A percentile compares a stretch with the other conserved stretches of the same genome.
phyloP scores from a whole-genome alignment of 192 early-diverging fungal species.

The Dimargaris xerosporica region DNA sequence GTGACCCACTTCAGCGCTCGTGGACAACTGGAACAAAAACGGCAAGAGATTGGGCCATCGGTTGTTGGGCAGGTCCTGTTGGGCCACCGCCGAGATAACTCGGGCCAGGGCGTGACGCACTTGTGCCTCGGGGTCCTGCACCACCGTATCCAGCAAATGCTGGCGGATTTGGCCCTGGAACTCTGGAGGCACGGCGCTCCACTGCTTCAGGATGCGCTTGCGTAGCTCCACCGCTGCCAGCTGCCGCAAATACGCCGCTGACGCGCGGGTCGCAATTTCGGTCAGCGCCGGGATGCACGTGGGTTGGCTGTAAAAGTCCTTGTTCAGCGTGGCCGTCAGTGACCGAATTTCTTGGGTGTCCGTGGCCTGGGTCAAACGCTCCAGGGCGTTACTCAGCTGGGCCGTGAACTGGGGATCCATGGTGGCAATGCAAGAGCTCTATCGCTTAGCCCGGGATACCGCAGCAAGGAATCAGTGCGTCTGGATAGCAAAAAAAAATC shows the following conservation, averaged over 20 bases:
- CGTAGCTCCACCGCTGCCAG: slow-evolving; percentile 79
- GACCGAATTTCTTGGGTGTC: slow-evolving; percentile 39
- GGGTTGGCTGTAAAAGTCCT: slow-evolving; percentile 50
- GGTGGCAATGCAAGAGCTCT: slow-evolving; percentile 1
- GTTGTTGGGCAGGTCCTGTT: slow-evolving; percentile 58
- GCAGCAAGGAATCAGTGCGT: background rate
- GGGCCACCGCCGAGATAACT: slow-evolving; percentile 79
- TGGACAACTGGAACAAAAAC: slow-evolving; percentile 69
- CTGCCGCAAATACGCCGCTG: slow-evolving; percentile 61
- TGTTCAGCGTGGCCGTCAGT: slow-evolving; percentile 57
- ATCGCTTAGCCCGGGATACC: background rate
- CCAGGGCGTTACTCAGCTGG: slow-evolving; percentile 36
- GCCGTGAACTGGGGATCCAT: slow-evolving; percentile 38
- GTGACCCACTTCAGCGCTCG: slow-evolving; percentile 50
- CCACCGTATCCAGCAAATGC: slow-evolving; percentile 49
- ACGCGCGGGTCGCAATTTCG: slow-evolving; percentile 46
- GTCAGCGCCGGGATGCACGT: slow-evolving; percentile 70
- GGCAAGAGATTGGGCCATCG: slow-evolving; percentile 64
- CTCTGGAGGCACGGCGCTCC: slow-evolving; percentile 44
- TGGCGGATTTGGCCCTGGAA: slow-evolving; percentile 44
- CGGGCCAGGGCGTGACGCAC: slow-evolving; percentile 68
- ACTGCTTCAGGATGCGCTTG: slow-evolving; percentile 64
- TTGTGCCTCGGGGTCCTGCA: slow-evolving; percentile 55
- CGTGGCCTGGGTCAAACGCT: slow-evolving; percentile 33
- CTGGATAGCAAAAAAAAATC: background rate